phyloP scores from a whole-genome alignment of 305 asterid genomes.

The Rubia occidens region DNA sequence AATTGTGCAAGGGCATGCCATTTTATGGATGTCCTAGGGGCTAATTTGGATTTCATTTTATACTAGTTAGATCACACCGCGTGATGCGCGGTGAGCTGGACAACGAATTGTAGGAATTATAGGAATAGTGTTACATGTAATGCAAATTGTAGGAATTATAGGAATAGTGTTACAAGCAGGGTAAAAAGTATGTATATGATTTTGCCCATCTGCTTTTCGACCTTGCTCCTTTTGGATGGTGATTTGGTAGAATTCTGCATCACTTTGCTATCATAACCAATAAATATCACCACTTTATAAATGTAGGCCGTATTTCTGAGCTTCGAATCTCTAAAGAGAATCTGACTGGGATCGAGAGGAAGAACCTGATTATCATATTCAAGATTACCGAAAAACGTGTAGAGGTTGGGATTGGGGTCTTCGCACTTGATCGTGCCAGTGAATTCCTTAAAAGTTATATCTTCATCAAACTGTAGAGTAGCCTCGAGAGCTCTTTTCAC shows the following conservation, averaged over 20 bases:
- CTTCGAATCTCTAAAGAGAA: constrained; percentile 26
- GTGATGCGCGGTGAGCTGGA: too few species aligned
- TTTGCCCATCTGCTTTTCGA: constrained; percentile 26
- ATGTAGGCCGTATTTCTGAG: constrained; percentile 23
- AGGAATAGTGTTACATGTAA: too few species aligned
- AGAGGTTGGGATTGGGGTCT: constrained; percentile 27
- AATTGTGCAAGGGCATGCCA: too few species aligned
- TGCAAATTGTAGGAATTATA: too few species aligned
- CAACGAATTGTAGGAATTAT: too few species aligned
- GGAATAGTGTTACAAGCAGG: too few species aligned
- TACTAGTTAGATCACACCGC: too few species aligned
- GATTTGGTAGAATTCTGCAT: constrained; percentile 29
- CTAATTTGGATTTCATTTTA: too few species aligned
- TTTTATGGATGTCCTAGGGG: too few species aligned
- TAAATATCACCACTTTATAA: constrained; percentile 22
- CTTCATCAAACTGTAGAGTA: constrained; percentile 22
- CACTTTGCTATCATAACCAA: constrained; percentile 26
- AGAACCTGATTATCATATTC: constrained; percentile 20
- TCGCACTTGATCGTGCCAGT: constrained; percentile 21
- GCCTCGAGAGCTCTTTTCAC: constrained; percentile 28
- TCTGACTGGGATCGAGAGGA: constrained; percentile 24
- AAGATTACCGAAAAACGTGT: constrained; percentile 24
- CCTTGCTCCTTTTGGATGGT: constrained; percentile 24
- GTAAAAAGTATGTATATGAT: constrained; percentile 25
- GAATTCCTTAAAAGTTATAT: constrained; percentile 19